Percentiles rank a stretch among this genome's conserved stretches.
Evolutionary conservation across 1,139 yeast species (phyloP).

Genomic region (Kodamaea ohmeri): DNA sequence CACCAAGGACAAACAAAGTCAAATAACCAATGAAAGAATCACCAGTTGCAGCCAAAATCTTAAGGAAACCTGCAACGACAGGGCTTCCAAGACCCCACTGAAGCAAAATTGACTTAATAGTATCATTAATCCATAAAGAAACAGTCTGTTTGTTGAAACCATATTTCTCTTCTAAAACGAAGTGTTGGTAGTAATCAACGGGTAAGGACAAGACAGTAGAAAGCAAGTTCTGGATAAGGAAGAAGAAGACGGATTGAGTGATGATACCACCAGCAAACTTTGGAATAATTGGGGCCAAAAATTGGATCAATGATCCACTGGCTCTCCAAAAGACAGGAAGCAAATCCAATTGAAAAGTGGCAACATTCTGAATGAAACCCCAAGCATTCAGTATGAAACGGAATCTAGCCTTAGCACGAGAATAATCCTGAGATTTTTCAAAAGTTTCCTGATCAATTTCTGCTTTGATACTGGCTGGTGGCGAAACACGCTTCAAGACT

Average conservation of each 20-base stretch:
- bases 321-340: conserved; percentile 68
- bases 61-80: conserved; percentile 68
- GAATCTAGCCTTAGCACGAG: conserved; percentile 78
- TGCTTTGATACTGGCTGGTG: conserved; percentile 63
- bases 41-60: conserved; percentile 77
- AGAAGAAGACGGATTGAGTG: conserved; percentile 66
- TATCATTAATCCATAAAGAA: conserved; percentile 68
- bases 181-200: conserved; percentile 67
- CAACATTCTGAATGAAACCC: conserved; percentile 54
- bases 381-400: conserved; percentile 55
- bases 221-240: conserved; percentile 41
- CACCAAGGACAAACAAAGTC: conserved; percentile 65
- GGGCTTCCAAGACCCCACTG: conserved; percentile 67
- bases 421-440: conserved; percentile 73
- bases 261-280: conserved; percentile 52
- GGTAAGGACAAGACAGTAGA: conserved; percentile 63
- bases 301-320: conserved; percentile 42
- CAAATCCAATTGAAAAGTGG: conserved; percentile 57
- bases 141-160: conserved; percentile 89
- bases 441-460: conserved; percentile 73
- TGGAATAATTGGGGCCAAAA: conserved; percentile 36
- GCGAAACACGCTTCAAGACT: conserved; percentile 51
- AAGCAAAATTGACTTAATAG: conserved; percentile 57
- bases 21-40: conserved; percentile 77
- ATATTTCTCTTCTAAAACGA: conserved; percentile 85